Evolutionary conservation across 805 yeast genomes (phyloP).

Genomic region (Starmerella cellae): DNA sequence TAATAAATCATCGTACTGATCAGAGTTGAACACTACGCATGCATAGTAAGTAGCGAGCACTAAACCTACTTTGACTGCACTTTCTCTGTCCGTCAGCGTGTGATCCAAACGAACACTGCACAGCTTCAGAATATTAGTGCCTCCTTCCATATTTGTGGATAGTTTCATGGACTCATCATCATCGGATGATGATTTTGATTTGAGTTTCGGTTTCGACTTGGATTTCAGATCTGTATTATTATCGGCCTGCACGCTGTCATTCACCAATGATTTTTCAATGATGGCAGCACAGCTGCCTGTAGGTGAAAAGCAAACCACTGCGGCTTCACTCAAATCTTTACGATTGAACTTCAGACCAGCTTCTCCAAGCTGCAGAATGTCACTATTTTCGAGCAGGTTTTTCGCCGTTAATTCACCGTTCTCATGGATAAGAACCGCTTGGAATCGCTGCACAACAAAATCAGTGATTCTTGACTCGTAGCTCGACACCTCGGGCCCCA

Average conservation of each 20-base stretch:
- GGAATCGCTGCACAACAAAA: conserved; percentile 15
- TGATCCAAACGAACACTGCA: neutral
- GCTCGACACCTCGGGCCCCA: neutral
- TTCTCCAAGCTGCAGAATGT: conserved; percentile 9
- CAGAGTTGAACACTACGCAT: conserved; percentile 52
- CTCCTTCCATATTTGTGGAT: neutral
- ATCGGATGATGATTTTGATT: no score
- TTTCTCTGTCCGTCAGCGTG: neutral
- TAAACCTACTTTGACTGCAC: conserved; percentile 27
- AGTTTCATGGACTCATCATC: no score
- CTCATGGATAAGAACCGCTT: conserved; percentile 16
- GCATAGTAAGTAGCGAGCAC: conserved; percentile 58
- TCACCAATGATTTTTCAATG: neutral
- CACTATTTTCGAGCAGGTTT: conserved; percentile 15
- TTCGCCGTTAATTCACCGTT: conserved; percentile 20
- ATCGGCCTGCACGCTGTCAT: neutral
- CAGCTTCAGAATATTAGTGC: neutral
- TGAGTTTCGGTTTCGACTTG: no score
- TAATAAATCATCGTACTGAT: conserved; percentile 57
- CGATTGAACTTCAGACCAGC: conserved; percentile 11
- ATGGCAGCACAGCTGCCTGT: conserved; percentile 18
- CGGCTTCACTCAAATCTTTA: conserved; percentile 6
- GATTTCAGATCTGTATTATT: neutral
- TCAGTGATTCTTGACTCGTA: conserved; percentile 8
- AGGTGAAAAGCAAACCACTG: conserved; percentile 26